These are phyloP conservation scores for Lupinus albus DNA, from an alignment of 306 rosid species.

Conservation along the genomic window DNA sequence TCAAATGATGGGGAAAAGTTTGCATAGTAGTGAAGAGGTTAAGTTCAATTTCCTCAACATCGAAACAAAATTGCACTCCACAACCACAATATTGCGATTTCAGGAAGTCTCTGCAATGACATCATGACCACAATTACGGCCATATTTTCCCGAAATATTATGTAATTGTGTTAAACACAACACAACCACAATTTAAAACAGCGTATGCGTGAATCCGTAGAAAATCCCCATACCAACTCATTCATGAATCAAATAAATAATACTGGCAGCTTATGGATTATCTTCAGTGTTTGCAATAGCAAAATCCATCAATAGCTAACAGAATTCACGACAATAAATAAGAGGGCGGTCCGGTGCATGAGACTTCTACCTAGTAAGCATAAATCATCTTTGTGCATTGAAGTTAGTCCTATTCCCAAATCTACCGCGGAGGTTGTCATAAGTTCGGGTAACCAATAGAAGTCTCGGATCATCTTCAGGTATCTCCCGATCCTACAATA, in stretches of 20 bases:
- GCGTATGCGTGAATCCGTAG: conserved; percentile 16
- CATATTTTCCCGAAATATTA: no score
- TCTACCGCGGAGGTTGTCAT: conserved; percentile 48
- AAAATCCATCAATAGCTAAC: conserved; percentile 30
- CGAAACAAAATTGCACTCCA: no score
- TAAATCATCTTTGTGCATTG: conserved; percentile 19
- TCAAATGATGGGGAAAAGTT: no score
- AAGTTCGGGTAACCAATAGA: conserved; percentile 49
- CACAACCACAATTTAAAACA: no score
- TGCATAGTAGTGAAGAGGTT: conserved; percentile 8
- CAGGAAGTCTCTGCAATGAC: no score
- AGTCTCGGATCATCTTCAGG: conserved; percentile 89
- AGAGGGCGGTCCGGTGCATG: no score
- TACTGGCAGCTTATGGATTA: conserved; percentile 17
- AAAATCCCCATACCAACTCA: conserved; percentile 14
- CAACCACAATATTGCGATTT: no score
- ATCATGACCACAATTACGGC: no score
- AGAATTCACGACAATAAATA: no score
- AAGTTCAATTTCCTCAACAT: conserved; percentile 17
- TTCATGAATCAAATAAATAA: conserved; percentile 32
- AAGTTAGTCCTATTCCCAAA: conserved; percentile 35
- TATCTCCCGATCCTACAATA: conserved; percentile 70
- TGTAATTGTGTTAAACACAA: no score
- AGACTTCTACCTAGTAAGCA: no score
- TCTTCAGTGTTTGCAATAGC: background rate